Evolutionary conservation across 129 eudicot species (phyloP).

Genomic region (Chrysanthemum lavandulifolium): DNA sequence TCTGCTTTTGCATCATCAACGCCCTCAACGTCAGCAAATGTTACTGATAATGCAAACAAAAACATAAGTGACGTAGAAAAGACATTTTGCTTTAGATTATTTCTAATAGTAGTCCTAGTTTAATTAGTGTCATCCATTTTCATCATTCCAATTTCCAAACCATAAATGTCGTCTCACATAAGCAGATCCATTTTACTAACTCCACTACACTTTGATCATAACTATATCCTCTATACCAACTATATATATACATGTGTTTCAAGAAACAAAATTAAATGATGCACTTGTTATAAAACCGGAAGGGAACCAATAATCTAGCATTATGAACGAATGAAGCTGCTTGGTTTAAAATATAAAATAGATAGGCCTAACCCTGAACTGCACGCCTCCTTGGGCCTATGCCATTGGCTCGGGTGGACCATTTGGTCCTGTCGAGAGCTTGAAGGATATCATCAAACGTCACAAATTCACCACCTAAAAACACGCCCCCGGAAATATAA

Average conservation of each 20-base stretch:
- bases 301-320: background rate
- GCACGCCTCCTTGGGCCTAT: background rate
- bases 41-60: too few relatives aligned
- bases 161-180: too few relatives aligned
- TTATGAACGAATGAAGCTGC: background rate
- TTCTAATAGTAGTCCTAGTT: too few relatives aligned
- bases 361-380: slow-evolving; percentile 12
- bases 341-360: background rate
- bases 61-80: too few relatives aligned
- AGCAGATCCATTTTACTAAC: too few relatives aligned
- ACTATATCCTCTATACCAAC: background rate
- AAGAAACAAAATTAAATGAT: background rate
- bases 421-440: background rate
- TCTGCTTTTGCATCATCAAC: too few relatives aligned
- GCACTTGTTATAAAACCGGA: background rate
- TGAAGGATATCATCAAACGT: background rate
- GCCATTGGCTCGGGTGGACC: background rate
- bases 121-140: too few relatives aligned
- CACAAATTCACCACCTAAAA: background rate
- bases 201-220: background rate
- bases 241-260: too few relatives aligned
- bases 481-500: background rate
- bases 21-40: too few relatives aligned
- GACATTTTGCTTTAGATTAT: too few relatives aligned
- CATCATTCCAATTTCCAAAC: too few relatives aligned